phyloP scores from a whole-genome alignment of 2,329 filamentous ascomycete species.

The Colletotrichum cuscutae region DNA sequence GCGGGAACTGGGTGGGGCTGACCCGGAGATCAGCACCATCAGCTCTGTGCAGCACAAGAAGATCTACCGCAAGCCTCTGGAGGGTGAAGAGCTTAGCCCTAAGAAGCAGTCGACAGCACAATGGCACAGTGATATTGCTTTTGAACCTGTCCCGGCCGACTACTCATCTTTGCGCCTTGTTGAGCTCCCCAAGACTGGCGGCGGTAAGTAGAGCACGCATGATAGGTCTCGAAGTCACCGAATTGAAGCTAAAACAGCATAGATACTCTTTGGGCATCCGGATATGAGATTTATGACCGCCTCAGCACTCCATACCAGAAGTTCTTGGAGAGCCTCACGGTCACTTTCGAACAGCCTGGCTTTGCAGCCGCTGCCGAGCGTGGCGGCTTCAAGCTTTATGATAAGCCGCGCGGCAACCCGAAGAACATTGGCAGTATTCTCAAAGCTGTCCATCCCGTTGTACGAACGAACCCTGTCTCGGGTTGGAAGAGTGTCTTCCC shows the following conservation, averaged over 20 bases:
- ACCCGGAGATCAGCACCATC: conserved; percentile 70
- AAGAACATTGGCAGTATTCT: conserved; percentile 61
- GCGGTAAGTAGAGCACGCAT: conserved; percentile 39
- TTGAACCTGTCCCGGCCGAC: conserved; percentile 68
- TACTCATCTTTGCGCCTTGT: conserved; percentile 70
- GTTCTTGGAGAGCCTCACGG: conserved; percentile 63
- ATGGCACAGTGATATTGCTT: conserved; percentile 67
- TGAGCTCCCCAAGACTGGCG: conserved; percentile 65
- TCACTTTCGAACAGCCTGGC: conserved; percentile 52
- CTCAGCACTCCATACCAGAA: conserved; percentile 60
- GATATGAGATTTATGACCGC: conserved; percentile 69
- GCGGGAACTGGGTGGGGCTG: conserved; percentile 61
- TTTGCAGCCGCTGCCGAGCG: conserved; percentile 49
- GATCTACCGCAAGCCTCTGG: conserved; percentile 42
- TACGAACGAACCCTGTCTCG: conserved; percentile 71
- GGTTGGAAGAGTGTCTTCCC: conserved; percentile 65
- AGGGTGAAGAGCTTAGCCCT: conserved; percentile 40
- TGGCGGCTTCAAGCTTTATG: conserved; percentile 44
- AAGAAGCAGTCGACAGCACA: conserved; percentile 44
- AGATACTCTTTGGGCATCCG: conserved; percentile 72
- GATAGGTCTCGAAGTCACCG: neutral
- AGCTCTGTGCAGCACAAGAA: conserved; percentile 59
- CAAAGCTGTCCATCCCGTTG: conserved; percentile 62
- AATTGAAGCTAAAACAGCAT: neutral
- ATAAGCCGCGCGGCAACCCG: conserved; percentile 45